A percentile compares a stretch with the other conserved stretches of the same genome.
Evolutionary conservation across 306 rosid genomes (phyloP).

Genomic region (Cicer cuneatum): DNA sequence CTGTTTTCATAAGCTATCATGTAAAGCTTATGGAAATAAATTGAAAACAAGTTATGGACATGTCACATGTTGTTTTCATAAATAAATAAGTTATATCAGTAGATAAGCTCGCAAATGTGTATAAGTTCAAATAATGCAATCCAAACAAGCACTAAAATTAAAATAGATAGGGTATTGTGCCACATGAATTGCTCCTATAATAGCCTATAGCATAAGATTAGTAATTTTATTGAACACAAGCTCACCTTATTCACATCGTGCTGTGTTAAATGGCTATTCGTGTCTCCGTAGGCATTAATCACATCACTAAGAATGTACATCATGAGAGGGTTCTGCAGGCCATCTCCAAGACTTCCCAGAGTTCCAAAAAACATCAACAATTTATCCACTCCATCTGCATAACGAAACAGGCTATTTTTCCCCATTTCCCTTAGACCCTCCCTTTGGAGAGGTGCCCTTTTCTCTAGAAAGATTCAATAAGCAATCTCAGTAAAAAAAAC

Average conservation of each 20-base stretch:
- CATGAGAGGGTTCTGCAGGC: slow-evolving; percentile 78
- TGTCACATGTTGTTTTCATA: too few species aligned
- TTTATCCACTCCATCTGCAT: slow-evolving; percentile 76
- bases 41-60: too few species aligned
- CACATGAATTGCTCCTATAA: neutral
- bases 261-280: slow-evolving; percentile 45
- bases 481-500: slow-evolving; percentile 28
- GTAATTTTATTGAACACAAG: slow-evolving; percentile 14
- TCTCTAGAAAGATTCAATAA: slow-evolving; percentile 35
- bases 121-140: too few species aligned
- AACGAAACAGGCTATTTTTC: slow-evolving; percentile 65
- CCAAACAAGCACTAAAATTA: neutral
- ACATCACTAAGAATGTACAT: slow-evolving; percentile 85
- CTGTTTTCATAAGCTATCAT: too few species aligned
- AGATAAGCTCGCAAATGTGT: too few species aligned
- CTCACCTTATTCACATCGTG: slow-evolving; percentile 77
- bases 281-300: slow-evolving; percentile 72
- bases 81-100: too few species aligned
- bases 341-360: slow-evolving; percentile 87
- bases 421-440: slow-evolving; percentile 59
- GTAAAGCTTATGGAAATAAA: too few species aligned
- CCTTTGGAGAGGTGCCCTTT: slow-evolving; percentile 15
- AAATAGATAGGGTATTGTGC: neutral
- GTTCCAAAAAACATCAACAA: slow-evolving; percentile 78
- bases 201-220: neutral